Conservation (phyloP, 495 filamentous ascomycete species). For the Penicillium crystallinum region DNA sequence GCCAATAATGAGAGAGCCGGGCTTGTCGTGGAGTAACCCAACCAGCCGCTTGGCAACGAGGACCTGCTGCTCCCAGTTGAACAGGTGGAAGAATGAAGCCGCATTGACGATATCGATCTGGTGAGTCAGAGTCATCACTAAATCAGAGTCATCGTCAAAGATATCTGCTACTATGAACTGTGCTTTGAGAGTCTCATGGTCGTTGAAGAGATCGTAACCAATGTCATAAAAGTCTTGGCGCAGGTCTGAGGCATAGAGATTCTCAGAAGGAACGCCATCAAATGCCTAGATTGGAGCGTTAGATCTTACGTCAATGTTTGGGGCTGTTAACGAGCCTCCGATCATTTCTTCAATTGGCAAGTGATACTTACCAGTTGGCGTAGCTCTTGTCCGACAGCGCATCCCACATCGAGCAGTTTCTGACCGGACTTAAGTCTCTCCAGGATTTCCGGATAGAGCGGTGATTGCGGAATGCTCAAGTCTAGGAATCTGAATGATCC, state of each 20-base stretch:
- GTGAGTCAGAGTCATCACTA: slow-evolving; percentile 32
- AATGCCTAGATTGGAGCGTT: slow-evolving; percentile 9
- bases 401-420: slow-evolving; percentile 39
- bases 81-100: slow-evolving; percentile 56
- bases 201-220: slow-evolving; percentile 46
- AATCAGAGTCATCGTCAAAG: slow-evolving; percentile 38
- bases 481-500: slow-evolving; percentile 50
- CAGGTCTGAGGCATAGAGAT: slow-evolving; percentile 40
- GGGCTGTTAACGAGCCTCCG: too few species aligned
- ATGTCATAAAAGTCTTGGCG: slow-evolving; percentile 35
- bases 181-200: slow-evolving; percentile 35
- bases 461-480: slow-evolving; percentile 29
- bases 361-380: slow-evolving; percentile 30
- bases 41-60: slow-evolving; percentile 41
- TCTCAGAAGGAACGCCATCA: slow-evolving; percentile 24
- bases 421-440: slow-evolving; percentile 32
- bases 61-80: slow-evolving; percentile 49
- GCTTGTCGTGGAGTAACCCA: slow-evolving; percentile 35
- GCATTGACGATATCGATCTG: slow-evolving; percentile 53
- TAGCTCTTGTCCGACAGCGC: slow-evolving; percentile 37
- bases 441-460: slow-evolving; percentile 35
- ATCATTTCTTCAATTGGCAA: too few species aligned
- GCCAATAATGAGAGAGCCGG: slow-evolving; percentile 45
- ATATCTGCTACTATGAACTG: slow-evolving; percentile 50
- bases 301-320: too few species aligned